Percentiles rank a stretch among this genome's conserved stretches.
Evolutionary conservation across 1,139 yeast species (phyloP).

Genomic region (Kodamaea suecica): DNA sequence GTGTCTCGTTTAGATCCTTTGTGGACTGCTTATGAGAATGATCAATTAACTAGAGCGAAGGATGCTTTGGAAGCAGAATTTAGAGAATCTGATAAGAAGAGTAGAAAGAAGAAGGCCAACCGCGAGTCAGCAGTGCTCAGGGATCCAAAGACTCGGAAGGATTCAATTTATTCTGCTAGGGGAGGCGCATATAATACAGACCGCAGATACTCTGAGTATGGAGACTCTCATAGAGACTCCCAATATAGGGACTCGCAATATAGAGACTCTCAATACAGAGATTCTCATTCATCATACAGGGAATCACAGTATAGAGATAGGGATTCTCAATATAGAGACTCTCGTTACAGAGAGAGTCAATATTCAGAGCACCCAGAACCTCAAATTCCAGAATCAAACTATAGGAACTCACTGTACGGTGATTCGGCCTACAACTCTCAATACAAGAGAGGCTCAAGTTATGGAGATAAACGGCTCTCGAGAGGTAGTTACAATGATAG

Average conservation of each 20-base stretch:
- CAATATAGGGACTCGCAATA: slow-evolving; percentile 5
- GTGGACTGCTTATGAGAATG: slow-evolving; percentile 48
- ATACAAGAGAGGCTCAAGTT: slow-evolving; percentile 13
- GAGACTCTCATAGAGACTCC: background rate
- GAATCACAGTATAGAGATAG: slow-evolving; percentile 5
- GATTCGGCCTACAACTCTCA: slow-evolving; percentile 3
- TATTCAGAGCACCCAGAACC: slow-evolving; percentile 16
- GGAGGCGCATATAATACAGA: slow-evolving; percentile 20
- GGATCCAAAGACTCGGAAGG: slow-evolving; percentile 8
- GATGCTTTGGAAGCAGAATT: slow-evolving; percentile 42
- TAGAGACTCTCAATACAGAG: slow-evolving; percentile 4
- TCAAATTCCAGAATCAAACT: slow-evolving; percentile 2
- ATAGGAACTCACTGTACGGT: too few species aligned
- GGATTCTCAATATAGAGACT: slow-evolving; percentile 16
- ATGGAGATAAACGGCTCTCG: slow-evolving; percentile 20
- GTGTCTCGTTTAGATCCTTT: slow-evolving; percentile 69
- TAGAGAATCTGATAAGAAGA: slow-evolving; percentile 19
- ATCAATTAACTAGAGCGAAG: slow-evolving; percentile 46
- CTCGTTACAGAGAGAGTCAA: slow-evolving; percentile 20
- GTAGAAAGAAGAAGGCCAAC: slow-evolving; percentile 22
- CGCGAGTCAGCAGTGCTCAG: slow-evolving; percentile 38
- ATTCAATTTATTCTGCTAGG: too few species aligned
- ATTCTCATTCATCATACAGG: background rate
- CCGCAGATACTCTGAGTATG: too few species aligned
- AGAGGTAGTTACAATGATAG: slow-evolving; percentile 9